A percentile compares a stretch with the other conserved stretches of the same genome.
phyloP scores from a whole-genome alignment of 2,329 filamentous ascomycete genomes.

The Xylaria sp. region DNA sequence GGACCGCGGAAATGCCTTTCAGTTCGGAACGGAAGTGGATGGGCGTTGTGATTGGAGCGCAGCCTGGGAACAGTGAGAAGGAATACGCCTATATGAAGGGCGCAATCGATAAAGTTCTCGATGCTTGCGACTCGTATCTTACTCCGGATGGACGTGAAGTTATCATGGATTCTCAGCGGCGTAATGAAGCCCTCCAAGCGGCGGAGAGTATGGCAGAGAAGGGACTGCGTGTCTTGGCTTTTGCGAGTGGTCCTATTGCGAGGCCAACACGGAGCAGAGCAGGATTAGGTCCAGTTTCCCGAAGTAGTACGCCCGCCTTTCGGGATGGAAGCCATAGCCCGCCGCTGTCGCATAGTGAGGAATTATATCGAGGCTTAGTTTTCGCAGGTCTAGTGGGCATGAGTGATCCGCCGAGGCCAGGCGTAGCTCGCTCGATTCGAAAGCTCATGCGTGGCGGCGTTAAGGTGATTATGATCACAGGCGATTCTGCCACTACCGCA shows the following conservation, averaged over 20 bases:
- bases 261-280: slow-evolving; percentile 58
- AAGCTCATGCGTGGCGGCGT: slow-evolving; percentile 93
- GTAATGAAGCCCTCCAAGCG: slow-evolving; percentile 79
- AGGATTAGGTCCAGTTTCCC: slow-evolving; percentile 51
- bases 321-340: slow-evolving; percentile 54
- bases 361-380: slow-evolving; percentile 82
- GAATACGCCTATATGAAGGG: slow-evolving; percentile 97
- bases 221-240: slow-evolving; percentile 89
- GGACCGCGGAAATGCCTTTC: slow-evolving; percentile 89
- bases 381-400: slow-evolving; percentile 96
- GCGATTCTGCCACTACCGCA: slow-evolving; percentile 94
- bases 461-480: slow-evolving; percentile 99
- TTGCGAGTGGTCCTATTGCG: slow-evolving; percentile 82
- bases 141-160: slow-evolving; percentile 88
- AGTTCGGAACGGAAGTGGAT: slow-evolving; percentile 99
- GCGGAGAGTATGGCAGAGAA: slow-evolving; percentile 89
- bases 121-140: slow-evolving; percentile 90
- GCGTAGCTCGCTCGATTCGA: slow-evolving; percentile 88
- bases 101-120: slow-evolving; percentile 86
- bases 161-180: slow-evolving; percentile 79
- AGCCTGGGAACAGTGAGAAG: slow-evolving; percentile 68
- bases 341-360: slow-evolving; percentile 66
- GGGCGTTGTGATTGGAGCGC: slow-evolving; percentile 85
- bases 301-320: slow-evolving; percentile 64
- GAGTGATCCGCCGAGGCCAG: slow-evolving; percentile 93